Percentiles rank a stretch among this genome's conserved stretches.
Conservation (phyloP, 495 filamentous ascomycete species). For the Neurospora africana region DNA sequence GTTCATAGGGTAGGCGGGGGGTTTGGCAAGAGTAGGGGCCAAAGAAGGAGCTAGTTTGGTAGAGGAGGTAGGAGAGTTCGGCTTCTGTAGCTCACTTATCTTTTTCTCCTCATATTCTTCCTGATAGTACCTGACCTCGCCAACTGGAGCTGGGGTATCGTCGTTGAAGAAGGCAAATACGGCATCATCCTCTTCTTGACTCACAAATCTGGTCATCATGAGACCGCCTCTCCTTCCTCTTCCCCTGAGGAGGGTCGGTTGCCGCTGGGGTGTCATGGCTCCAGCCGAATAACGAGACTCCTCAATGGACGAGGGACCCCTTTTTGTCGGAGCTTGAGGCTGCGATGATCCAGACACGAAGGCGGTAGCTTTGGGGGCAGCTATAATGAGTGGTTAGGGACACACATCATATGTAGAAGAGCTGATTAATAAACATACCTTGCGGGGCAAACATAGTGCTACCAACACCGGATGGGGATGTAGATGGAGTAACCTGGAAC, state of each 20-base stretch:
- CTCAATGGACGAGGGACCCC: background rate
- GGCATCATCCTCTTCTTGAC: background rate
- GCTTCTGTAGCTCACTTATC: background rate
- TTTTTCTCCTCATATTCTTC: background rate
- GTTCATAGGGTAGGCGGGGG: slow-evolving; percentile 76
- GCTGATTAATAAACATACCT: background rate
- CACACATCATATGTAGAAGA: background rate
- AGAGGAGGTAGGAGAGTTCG: background rate
- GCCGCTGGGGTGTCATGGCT: background rate
- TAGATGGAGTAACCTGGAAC: background rate
- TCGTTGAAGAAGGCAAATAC: background rate
- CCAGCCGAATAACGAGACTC: background rate
- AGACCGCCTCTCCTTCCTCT: background rate
- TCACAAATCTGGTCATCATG: background rate
- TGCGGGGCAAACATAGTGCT: background rate
- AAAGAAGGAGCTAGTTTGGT: background rate
- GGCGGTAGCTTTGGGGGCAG: background rate
- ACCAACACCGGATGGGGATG: background rate
- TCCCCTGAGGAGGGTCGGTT: background rate
- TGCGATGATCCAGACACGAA: background rate
- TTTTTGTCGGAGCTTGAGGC: background rate
- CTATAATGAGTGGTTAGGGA: background rate
- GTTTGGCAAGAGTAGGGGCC: background rate
- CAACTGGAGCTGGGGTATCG: background rate
- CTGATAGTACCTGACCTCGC: background rate